Evolutionary conservation across 1,284 basidiomycete genomes (phyloP).

Genomic region (Neonothopanus nambi): DNA sequence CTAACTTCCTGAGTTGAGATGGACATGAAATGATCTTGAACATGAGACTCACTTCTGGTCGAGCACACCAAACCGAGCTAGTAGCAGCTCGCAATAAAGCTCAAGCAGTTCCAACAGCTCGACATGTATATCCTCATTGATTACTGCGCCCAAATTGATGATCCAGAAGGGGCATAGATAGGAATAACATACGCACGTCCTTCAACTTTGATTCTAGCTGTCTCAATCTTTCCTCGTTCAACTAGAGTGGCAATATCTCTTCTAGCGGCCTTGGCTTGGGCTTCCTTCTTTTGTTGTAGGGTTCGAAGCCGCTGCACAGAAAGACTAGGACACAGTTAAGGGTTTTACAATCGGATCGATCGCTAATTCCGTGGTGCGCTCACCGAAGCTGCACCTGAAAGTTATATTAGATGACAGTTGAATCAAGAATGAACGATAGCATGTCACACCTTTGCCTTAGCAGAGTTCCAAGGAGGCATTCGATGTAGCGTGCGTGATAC

Average conservation of each 20-base stretch:
- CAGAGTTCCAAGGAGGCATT: conserved; percentile 71
- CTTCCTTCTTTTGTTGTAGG: conserved; percentile 91
- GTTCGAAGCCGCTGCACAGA: conserved; percentile 90
- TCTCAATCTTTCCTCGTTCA: conserved; percentile 81
- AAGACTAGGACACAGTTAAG: conserved; percentile 49
- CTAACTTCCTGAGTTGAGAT: conserved; percentile 37
- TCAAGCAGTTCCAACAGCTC: conserved; percentile 92
- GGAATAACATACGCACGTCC: conserved; percentile 50
- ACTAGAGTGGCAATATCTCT: conserved; percentile 79
- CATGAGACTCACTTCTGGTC: conserved; percentile 69
- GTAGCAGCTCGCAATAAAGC: conserved; percentile 90
- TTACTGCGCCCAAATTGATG: conserved; percentile 45
- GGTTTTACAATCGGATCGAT: background rate
- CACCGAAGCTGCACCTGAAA: conserved; percentile 69
- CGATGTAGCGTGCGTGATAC: background rate
- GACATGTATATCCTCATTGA: conserved; percentile 83
- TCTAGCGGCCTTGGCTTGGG: conserved; percentile 83
- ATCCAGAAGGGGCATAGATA: background rate
- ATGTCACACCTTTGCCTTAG: conserved; percentile 65
- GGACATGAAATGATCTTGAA: conserved; percentile 7
- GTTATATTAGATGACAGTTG: background rate
- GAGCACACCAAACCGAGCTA: conserved; percentile 89
- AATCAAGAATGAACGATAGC: background rate
- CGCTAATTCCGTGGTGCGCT: background rate
- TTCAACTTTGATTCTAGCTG: conserved; percentile 82